Evolutionary conservation across 1,284 basidiomycete genomes (phyloP).

Genomic region (Cryptococcus maquisensis): DNA sequence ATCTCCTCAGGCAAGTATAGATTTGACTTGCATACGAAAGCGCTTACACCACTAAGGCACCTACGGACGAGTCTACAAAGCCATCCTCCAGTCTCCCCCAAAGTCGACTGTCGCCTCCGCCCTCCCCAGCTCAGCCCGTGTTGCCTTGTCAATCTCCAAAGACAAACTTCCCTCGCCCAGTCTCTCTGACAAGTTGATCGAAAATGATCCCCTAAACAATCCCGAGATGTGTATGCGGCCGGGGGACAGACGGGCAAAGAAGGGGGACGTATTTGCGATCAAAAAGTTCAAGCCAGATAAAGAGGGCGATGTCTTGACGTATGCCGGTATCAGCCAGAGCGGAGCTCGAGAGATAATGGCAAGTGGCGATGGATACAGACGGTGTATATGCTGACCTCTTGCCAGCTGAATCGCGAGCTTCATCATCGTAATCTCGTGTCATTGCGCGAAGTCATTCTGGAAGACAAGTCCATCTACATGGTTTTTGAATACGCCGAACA

Average conservation of each 20-base stretch:
- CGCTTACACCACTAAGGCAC: slow-evolving; percentile 58
- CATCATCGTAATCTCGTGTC: slow-evolving; percentile 88
- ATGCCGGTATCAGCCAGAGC: slow-evolving; percentile 96
- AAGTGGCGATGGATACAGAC: not conserved
- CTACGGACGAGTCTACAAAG: slow-evolving; percentile 97
- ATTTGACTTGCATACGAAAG: not conserved
- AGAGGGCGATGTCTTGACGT: slow-evolving; percentile 86
- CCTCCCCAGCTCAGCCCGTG: slow-evolving; percentile 25
- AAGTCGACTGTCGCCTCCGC: slow-evolving; percentile 14
- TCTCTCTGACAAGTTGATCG: slow-evolving; percentile 1
- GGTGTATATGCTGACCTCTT: not conserved
- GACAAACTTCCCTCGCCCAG: slow-evolving; percentile 16
- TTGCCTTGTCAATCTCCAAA: slow-evolving; percentile 26
- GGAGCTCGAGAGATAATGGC: slow-evolving; percentile 51
- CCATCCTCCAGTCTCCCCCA: slow-evolving; percentile 53
- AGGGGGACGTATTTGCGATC: slow-evolving; percentile 76
- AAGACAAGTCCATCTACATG: slow-evolving; percentile 98
- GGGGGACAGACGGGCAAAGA: slow-evolving; percentile 56
- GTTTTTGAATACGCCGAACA: slow-evolving; percentile 99
- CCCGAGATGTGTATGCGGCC: slow-evolving; percentile 52
- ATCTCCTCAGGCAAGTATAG: slow-evolving; percentile 65
- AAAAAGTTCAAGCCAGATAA: slow-evolving; percentile 99
- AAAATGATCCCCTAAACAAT: slow-evolving; percentile 31
- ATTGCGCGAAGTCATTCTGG: slow-evolving; percentile 88
- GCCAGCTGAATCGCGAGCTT: slow-evolving; percentile 86